A percentile compares a stretch with the other conserved stretches of the same genome.
phyloP scores from a whole-genome alignment of 163 green algal species.

The Volvox carteri region DNA sequence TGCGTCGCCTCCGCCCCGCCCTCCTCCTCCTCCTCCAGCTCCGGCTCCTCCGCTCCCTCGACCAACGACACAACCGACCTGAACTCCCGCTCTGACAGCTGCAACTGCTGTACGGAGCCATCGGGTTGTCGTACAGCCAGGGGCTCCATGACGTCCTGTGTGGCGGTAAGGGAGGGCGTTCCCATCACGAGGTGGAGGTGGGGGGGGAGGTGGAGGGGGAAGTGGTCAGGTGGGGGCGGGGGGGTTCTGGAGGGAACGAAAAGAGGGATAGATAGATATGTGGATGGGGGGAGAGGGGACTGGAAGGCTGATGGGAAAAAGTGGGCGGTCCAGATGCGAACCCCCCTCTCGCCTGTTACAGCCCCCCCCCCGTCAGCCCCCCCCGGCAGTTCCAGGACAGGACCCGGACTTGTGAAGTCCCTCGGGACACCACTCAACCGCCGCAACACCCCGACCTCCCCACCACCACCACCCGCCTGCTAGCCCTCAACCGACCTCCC shows the following conservation, averaged over 20 bases:
- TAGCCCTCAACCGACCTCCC: too few relatives aligned
- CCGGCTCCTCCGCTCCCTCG: background rate
- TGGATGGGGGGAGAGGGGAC: background rate
- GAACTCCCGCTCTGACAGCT: slow-evolving; percentile 6
- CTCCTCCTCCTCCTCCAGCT: slow-evolving; percentile 13
- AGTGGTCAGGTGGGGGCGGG: background rate
- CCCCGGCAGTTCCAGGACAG: too few relatives aligned
- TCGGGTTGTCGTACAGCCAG: slow-evolving; percentile 94
- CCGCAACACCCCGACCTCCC: too few relatives aligned
- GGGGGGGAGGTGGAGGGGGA: background rate
- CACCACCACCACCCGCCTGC: too few relatives aligned
- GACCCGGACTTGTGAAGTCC: too few relatives aligned
- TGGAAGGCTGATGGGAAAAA: background rate
- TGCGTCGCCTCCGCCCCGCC: background rate
- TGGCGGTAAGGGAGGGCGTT: background rate
- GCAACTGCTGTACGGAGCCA: slow-evolving; percentile 80
- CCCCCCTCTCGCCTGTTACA: too few relatives aligned
- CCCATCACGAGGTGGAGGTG: background rate
- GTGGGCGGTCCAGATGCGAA: too few relatives aligned
- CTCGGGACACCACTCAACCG: too few relatives aligned
- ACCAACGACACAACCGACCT: slow-evolving; percentile 9
- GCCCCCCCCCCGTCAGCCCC: too few relatives aligned
- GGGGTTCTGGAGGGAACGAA: background rate
- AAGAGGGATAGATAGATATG: background rate
- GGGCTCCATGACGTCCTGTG: slow-evolving; percentile 91